Conservation (phyloP, 2,329 filamentous ascomycete species). For the Beauveria bassiana region DNA sequence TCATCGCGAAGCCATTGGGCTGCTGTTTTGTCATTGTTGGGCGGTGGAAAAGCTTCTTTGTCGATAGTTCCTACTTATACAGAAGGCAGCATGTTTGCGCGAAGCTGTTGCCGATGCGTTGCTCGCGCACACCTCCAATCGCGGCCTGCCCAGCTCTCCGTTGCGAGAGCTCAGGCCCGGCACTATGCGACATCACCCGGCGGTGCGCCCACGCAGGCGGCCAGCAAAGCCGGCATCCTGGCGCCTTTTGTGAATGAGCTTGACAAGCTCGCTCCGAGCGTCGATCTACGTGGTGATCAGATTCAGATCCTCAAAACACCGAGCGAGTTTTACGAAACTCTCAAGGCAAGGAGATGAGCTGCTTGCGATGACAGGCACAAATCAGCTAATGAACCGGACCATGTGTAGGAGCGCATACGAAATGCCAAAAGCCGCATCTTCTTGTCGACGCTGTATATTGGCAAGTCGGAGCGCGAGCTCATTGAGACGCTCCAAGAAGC, state of each 20-base stretch:
- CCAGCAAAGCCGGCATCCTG: conserved; percentile 32
- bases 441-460: conserved; percentile 93
- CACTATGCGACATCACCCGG: conserved; percentile 32
- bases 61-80: neutral
- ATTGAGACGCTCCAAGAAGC: conserved; percentile 71
- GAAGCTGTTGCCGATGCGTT: conserved; percentile 27
- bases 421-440: conserved; percentile 75
- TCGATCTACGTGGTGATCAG: conserved; percentile 74
- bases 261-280: conserved; percentile 83
- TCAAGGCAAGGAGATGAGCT: conserved; percentile 57
- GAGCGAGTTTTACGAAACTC: conserved; percentile 79
- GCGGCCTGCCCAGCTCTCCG: conserved; percentile 21
- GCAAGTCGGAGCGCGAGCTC: conserved; percentile 84
- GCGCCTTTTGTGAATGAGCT: conserved; percentile 61
- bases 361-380: too few relatives aligned
- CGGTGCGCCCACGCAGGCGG: conserved; percentile 12
- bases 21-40: neutral
- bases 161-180: conserved; percentile 30
- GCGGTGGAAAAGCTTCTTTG: neutral
- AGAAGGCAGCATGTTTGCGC: conserved; percentile 25
- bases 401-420: conserved; percentile 64
- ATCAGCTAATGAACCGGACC: too few relatives aligned
- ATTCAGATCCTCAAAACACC: conserved; percentile 75
- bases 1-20: neutral
- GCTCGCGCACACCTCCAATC: conserved; percentile 20